Evolutionary conservation across 768 basidiomycete genomes (phyloP).

Genomic region (Mycena haematopus): DNA sequence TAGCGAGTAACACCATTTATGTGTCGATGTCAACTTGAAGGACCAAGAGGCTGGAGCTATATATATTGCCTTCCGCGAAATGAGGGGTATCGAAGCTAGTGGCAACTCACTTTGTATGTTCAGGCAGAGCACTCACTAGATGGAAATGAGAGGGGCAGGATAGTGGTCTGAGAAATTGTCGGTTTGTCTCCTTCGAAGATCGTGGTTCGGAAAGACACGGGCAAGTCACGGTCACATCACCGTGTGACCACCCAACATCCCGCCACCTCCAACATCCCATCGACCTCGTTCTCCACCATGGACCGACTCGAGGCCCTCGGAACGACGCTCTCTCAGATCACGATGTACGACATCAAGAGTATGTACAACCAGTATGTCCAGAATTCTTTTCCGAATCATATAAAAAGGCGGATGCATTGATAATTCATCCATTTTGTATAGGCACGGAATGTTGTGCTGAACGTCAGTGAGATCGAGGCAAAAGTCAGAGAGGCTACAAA

Average conservation of each 20-base stretch:
- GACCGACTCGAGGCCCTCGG: conserved; percentile 81
- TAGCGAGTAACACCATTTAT: too few species aligned
- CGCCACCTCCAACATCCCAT: background rate
- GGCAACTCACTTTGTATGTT: too few species aligned
- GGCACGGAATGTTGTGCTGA: conserved; percentile 97
- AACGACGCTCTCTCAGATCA: conserved; percentile 78
- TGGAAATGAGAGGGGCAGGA: too few species aligned
- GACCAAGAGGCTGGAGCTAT: too few species aligned
- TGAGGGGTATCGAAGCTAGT: too few species aligned
- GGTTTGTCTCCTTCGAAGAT: too few species aligned
- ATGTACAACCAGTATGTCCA: conserved; percentile 87
- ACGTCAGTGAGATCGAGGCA: conserved; percentile 95
- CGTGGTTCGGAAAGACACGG: background rate
- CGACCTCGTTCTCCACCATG: conserved; percentile 50
- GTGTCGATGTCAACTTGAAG: too few species aligned
- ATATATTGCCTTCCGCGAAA: too few species aligned
- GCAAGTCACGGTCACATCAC: background rate
- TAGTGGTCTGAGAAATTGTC: too few species aligned
- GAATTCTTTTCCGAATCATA: background rate
- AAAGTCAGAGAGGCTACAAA: conserved; percentile 98
- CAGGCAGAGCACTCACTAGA: too few species aligned
- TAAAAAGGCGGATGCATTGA: conserved; percentile 16
- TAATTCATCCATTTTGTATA: conserved; percentile 36
- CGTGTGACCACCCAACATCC: background rate
- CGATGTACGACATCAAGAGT: conserved; percentile 92